Percentiles rank a stretch among this genome's conserved stretches.
phyloP scores from a whole-genome alignment of 2,329 filamentous ascomycete species.

The Fonsecaea multimorphosa region DNA sequence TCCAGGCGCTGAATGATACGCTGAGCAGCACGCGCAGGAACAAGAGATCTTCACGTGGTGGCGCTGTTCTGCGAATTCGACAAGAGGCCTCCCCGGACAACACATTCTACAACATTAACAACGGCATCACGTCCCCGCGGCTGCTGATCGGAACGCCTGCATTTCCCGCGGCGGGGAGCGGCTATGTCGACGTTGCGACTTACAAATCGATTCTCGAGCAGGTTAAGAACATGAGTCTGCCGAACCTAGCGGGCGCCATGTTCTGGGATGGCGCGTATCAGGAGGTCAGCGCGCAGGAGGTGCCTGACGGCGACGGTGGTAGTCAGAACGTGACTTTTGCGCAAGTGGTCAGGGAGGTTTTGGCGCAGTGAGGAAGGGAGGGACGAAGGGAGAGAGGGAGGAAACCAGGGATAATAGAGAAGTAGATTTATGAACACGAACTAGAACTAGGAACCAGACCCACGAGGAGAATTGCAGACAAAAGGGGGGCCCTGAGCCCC shows the following conservation, averaged over 20 bases:
- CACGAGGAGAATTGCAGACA: no score
- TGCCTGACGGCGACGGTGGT: conserved; percentile 12
- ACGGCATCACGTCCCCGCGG: conserved; percentile 30
- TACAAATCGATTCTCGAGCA: conserved; percentile 27
- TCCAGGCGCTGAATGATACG: not conserved
- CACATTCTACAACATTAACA: conserved; percentile 27
- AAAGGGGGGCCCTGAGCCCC: no score
- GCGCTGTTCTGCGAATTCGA: not conserved
- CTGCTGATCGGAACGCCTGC: conserved; percentile 36
- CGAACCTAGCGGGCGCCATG: conserved; percentile 36
- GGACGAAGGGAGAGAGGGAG: not conserved
- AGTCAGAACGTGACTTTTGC: conserved; percentile 25
- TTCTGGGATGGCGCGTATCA: conserved; percentile 37
- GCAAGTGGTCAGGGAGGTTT: conserved; percentile 27
- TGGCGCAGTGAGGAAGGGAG: conserved; percentile 15
- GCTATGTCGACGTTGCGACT: conserved; percentile 22
- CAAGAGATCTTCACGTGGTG: not conserved
- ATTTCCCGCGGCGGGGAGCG: conserved; percentile 25
- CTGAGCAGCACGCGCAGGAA: not conserved
- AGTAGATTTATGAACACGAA: not conserved
- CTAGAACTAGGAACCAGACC: no score
- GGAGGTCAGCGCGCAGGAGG: conserved; percentile 16
- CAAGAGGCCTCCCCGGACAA: not conserved
- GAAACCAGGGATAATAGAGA: not conserved
- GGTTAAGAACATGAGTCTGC: conserved; percentile 25